Evolutionary conservation across 148 eudicot genomes (phyloP), one percentile per base, ranked within the genome.

Genomic region (Spergularia marina): DNA sequence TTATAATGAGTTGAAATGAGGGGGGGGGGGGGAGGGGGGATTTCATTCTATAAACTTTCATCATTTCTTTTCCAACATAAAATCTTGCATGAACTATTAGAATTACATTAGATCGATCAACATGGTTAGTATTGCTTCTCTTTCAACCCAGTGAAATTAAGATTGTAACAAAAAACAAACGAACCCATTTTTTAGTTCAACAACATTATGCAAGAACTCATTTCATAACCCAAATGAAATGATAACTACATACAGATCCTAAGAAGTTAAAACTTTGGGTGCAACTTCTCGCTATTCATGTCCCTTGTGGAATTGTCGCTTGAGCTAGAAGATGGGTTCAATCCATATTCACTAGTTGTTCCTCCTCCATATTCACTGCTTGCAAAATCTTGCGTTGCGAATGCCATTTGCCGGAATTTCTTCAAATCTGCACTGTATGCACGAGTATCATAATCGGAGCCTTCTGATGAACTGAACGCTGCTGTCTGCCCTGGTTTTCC

Each of bases 401-500:
- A 79, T 5, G 90, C 89, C 85, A 88, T 85, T 82, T 87, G 78
- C 74, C 84, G 80, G 70, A 91, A 91, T 62, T 81, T 87, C 84
- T 84, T 78, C 59, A 91, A 72, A 69, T 91, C 93, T 1, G 85
- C 90, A 13, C 83, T 86, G 61, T 89, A 87, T 40, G 85, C 83
- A 0, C 83, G 77, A 7, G 87, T 82, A 73, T 91, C 91, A 12
- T 91, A 89, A 1, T 80, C 77, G 3, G 82, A 82, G 53, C 77
- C 71, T 14, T 49, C 72, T 2, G 85, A 75, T 68, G 84, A 72
- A 80, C 62, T 53, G 17, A 12, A 68, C 20, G 36, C 54, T 0
- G 80, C 14, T 69, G 73, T 71, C 12, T 78, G 81, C 16, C 79
- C 88, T 53, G 74, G 58, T 47, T 66, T 86, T 52, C 39, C 55